These are phyloP conservation scores for Phallus indusiatus DNA, from an alignment of 768 basidiomycete species.

Conservation along the genomic window DNA sequence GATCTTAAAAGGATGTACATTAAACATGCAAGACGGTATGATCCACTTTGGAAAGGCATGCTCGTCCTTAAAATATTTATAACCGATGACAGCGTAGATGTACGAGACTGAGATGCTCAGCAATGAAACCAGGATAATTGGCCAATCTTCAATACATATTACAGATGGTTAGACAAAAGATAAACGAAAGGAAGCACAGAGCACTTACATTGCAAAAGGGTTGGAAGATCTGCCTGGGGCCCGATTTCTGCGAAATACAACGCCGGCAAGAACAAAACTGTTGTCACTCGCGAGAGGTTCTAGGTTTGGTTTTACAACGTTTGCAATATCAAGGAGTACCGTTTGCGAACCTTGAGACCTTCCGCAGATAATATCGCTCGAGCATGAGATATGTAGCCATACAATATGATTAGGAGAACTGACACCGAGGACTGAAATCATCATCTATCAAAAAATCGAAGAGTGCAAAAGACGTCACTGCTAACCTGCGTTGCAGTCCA, in stretches of 20 bases:
- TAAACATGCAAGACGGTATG: slow-evolving; percentile 1
- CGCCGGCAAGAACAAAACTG: slow-evolving; percentile 2
- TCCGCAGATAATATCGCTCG: background rate
- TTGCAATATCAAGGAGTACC: background rate
- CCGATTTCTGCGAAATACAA: background rate
- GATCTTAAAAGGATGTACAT: background rate
- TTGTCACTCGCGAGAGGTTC: background rate
- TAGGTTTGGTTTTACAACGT: background rate
- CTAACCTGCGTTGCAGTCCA: slow-evolving; percentile 3
- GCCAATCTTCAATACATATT: background rate
- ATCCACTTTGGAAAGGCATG: background rate
- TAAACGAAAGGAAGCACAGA: background rate
- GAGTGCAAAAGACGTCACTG: background rate
- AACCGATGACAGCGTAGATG: background rate
- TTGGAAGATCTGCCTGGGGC: background rate
- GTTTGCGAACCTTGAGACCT: background rate
- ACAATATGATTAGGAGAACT: slow-evolving; percentile 1
- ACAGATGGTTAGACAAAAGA: background rate
- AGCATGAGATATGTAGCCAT: background rate
- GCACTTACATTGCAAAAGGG: background rate
- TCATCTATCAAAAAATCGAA: background rate
- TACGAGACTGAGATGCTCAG: background rate
- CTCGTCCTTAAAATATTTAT: background rate
- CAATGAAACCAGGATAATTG: background rate
- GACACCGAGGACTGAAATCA: background rate